Evolutionary conservation across 2,329 filamentous ascomycete species (phyloP), one percentile per base, ranked within the genome.

Genomic region (Plectosphaerella cucumerina): DNA sequence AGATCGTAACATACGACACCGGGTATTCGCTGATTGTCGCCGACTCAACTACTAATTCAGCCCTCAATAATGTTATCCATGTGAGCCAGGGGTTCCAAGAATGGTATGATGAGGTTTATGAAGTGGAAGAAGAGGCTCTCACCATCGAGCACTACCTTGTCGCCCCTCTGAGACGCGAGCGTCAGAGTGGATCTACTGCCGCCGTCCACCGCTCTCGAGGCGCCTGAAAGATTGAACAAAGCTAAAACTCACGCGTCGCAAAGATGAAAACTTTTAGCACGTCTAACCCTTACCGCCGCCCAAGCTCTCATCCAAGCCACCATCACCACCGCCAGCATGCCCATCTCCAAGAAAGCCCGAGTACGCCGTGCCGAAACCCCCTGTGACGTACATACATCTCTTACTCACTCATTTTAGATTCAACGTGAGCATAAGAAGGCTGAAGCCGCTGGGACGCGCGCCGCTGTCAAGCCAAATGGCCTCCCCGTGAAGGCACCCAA

Each of bases 401-500:
- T 4, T 9, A 31, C 26, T 31, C 26, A 31, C 26, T 3, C 26
- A 31, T 10, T 10, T 9, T 37, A 80, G 71, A 69, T 77, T 58
- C 67, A 72, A 58, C 75, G 75, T 62, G 78, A 81, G 65, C 78
- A 81, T 67, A 77, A 80, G 61, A 76, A 73, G 56, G 78, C 73
- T 41, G 78, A 81, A 4, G 72, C 72, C 23, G 77, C 75, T 26
- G 78, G 78, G 53, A 81, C 78, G 49, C 72, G 77, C 47, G 69
- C 72, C 33, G 70, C 76, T 1, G 76, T 80, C 53, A 79, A 80
- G 65, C 63, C 76, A 17, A 81, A 81, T 56, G 78, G 78, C 23
- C 70, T 78, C 2, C 78, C 78, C 2, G 75, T 78, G 55, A 81
- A 81, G 69, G 52, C 76, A 0, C 69, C 74, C 1, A 80, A 79